Evolutionary conservation across 1,284 basidiomycete species (phyloP), one percentile per base, ranked within the genome.

Genomic region (Cryptococcus sp.): DNA sequence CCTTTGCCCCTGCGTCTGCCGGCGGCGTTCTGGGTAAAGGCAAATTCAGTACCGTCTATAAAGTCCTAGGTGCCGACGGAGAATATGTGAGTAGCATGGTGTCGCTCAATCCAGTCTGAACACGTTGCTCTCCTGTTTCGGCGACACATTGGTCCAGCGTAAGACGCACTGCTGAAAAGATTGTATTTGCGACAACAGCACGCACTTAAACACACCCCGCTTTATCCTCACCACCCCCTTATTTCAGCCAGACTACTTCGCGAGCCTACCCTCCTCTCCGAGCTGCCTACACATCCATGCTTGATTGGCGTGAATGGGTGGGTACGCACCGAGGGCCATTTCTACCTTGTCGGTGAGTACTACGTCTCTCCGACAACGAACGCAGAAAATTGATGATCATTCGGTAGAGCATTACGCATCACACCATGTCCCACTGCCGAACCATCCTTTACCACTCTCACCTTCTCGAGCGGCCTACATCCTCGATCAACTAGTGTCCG

Each of bases 191-290:
- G 52, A 56, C 13, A 15, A 8, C 62, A 81, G 79, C 81, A 78
- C 63, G 83, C 82, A 0, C 75, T 84, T 66, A 84, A 84, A 62
- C 82, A 83, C 66, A 84, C 83, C 2, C 80, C 83, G 3, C 74
- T 84, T 19, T 80, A 83, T 57, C 81, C 82, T 0, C 83, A 84
- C 61, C 83, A 84, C 62, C 81, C 82, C 5, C 73, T 84, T 23
- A 84, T 84, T 53, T 79, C 83, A 2, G 79, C 80, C 0, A 75
- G 83, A 5, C 72, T 84, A 10, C 70, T 84, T 0, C 79, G 83
- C 26, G 83, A 84, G 57, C 83, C 83, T 0, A 81, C 79, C 0
- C 75, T 84, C 16, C 73, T 84, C 16, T 81, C 82, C 1, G 80
- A 83, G 65, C 73, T 84, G 1, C 79, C 81, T 0, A 80, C 80